These are phyloP conservation scores for Annulohypoxylon moriforme DNA, from an alignment of 495 filamentous ascomycete species.

Conservation along the genomic window DNA sequence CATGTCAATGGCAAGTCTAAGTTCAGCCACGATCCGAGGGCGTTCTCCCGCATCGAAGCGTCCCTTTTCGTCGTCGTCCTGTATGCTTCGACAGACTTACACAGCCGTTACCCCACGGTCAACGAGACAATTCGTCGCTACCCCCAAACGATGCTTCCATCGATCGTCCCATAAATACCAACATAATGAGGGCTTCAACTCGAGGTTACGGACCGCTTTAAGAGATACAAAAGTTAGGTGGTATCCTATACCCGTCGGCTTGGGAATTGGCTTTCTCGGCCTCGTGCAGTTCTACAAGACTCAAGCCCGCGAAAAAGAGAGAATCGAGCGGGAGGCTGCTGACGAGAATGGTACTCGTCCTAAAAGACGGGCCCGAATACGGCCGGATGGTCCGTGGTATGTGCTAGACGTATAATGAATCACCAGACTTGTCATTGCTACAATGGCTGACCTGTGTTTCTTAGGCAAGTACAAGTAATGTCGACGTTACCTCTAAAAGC, in stretches of 20 bases:
- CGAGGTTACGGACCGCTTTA: conserved; percentile 59
- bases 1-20: conserved; percentile 40
- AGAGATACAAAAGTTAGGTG: conserved; percentile 83
- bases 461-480: conserved; percentile 94
- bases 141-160: conserved; percentile 33
- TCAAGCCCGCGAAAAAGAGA: conserved; percentile 67
- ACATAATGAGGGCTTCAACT: conserved; percentile 55
- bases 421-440: background rate
- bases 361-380: conserved; percentile 74
- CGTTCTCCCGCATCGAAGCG: conserved; percentile 3
- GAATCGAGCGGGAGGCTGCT: conserved; percentile 62
- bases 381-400: conserved; percentile 90
- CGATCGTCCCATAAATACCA: conserved; percentile 49
- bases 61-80: conserved; percentile 36
- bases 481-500: conserved; percentile 95
- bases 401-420: conserved; percentile 20
- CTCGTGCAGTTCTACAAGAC: conserved; percentile 85
- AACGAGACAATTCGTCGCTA: conserved; percentile 28
- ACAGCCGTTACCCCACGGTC: conserved; percentile 26
- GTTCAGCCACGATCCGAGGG: conserved; percentile 27
- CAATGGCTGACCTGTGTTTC: conserved; percentile 24
- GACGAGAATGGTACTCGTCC: conserved; percentile 58
- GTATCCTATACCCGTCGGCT: conserved; percentile 93
- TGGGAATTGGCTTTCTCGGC: conserved; percentile 90
- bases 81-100: conserved; percentile 30